phyloP scores from a whole-genome alignment of 345 rosid species.

The Arabidopsis arenosa region DNA sequence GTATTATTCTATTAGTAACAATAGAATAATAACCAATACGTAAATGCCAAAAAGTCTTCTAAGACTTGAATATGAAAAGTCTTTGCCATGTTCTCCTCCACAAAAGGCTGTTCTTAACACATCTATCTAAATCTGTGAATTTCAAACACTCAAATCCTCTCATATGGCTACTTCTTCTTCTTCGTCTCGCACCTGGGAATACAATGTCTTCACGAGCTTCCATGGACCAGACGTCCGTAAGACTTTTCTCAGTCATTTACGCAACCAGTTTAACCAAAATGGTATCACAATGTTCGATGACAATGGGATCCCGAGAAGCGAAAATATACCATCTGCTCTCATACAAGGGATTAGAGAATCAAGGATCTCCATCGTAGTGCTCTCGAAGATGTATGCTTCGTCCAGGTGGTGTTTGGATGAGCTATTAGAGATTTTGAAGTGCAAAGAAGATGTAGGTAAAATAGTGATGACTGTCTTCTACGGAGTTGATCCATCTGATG shows the following conservation, averaged over 20 bases:
- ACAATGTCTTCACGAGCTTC: conserved; percentile 15
- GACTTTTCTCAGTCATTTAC: conserved; percentile 18
- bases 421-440: conserved; percentile 4
- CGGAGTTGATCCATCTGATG: not conserved
- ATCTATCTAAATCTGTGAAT: not conserved
- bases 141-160: not conserved
- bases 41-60: too few species aligned
- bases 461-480: conserved; percentile 1
- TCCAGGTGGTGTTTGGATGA: conserved; percentile 13
- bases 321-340: not conserved
- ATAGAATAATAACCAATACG: too few species aligned
- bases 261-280: not conserved
- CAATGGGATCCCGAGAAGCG: not conserved
- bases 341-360: not conserved
- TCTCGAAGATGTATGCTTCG: conserved; percentile 15
- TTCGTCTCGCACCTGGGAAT: not conserved
- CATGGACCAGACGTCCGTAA: conserved; percentile 8
- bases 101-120: too few species aligned
- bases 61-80: too few species aligned
- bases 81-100: too few species aligned
- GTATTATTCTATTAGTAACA: too few species aligned
- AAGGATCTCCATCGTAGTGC: not conserved
- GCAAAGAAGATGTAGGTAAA: not conserved
- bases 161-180: not conserved
- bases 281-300: not conserved